Evolutionary conservation across 2,329 filamentous ascomycete species (phyloP).

Genomic region (Aspergillus sp.): DNA sequence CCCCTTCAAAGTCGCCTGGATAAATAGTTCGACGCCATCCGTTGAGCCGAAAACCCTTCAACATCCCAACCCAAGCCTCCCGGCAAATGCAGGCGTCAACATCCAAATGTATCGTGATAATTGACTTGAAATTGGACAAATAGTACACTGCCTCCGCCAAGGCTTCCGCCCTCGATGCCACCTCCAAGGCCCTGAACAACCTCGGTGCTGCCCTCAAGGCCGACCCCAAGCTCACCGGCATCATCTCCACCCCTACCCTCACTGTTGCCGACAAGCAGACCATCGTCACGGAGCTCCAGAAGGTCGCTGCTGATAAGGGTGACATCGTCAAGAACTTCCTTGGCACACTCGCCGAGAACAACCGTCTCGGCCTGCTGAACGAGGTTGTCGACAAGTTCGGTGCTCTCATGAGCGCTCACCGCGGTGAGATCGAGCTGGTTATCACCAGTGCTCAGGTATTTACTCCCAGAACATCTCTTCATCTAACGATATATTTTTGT

Average conservation of each 20-base stretch:
- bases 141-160: slow-evolving; percentile 97
- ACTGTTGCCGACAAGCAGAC: slow-evolving; percentile 74
- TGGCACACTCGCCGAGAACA: slow-evolving; percentile 87
- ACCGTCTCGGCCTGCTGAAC: slow-evolving; percentile 80
- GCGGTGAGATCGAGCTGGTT: slow-evolving; percentile 88
- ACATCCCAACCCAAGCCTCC: neutral
- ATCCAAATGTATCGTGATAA: neutral
- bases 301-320: slow-evolving; percentile 70
- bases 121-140: slow-evolving; percentile 11
- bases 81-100: neutral
- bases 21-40: slow-evolving; percentile 4
- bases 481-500: neutral
- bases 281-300: slow-evolving; percentile 84
- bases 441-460: slow-evolving; percentile 88
- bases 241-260: slow-evolving; percentile 81
- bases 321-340: slow-evolving; percentile 95
- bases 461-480: neutral
- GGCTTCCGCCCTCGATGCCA: slow-evolving; percentile 78
- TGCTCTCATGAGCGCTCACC: slow-evolving; percentile 81
- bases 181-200: slow-evolving; percentile 73
- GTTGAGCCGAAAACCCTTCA: slow-evolving; percentile 19
- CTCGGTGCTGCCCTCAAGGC: slow-evolving; percentile 73
- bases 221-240: slow-evolving; percentile 74
- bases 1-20: slow-evolving; percentile 2
- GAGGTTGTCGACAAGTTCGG: slow-evolving; percentile 84